Evolutionary conservation across 2,329 filamentous ascomycete genomes (phyloP), one percentile per base, ranked within the genome.

Genomic region (Hortaea sp.): DNA sequence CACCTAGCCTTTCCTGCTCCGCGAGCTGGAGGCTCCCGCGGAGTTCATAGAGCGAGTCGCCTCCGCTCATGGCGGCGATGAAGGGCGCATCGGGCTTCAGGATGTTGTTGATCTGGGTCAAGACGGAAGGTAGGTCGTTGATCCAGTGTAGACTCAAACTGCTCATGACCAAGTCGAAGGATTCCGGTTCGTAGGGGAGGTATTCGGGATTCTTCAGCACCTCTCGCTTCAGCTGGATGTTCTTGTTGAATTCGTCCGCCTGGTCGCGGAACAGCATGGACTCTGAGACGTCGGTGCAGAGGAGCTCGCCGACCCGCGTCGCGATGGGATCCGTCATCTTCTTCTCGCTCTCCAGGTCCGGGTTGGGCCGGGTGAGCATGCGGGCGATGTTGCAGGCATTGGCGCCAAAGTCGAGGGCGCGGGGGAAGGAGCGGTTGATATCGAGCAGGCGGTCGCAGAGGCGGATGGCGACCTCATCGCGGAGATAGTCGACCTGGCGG

Each of bases 141-240:
- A 95, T 85, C 92, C 92, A 98, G 68, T 98, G 92, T 63, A 98
- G 73, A 48, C 85, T 89, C 49, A 95, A 70, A 46, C 85, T 94
- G 62, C 87, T 94, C 51, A 98, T 72, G 7, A 95, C 86, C 5
- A 94, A 80, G 63, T 97, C 89, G 64, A 95, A 97, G 3, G 82
- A 80, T 53, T 81, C 77, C 4, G 84, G 70, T 41, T 78, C 78
- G 63, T 83, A 95, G 0, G 88, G 87, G 0, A 95, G 70, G 2
- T 78, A 76, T 64, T 89, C 87, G 43, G 84, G 80, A 53, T 84
- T 78, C 0, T 76, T 68, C n/a, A 95, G 72, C 4, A 95, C 81
- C 37, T 86, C 75, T 12, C 89, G 80, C 3, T 76, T 80, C 52
- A 95, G 80, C 39, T 79, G 70, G 49, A 95, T 75, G 28, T 81